A percentile compares a stretch with the other conserved stretches of the same genome.
phyloP scores from a whole-genome alignment of 148 eudicot species.

The Arbutus unedo region DNA sequence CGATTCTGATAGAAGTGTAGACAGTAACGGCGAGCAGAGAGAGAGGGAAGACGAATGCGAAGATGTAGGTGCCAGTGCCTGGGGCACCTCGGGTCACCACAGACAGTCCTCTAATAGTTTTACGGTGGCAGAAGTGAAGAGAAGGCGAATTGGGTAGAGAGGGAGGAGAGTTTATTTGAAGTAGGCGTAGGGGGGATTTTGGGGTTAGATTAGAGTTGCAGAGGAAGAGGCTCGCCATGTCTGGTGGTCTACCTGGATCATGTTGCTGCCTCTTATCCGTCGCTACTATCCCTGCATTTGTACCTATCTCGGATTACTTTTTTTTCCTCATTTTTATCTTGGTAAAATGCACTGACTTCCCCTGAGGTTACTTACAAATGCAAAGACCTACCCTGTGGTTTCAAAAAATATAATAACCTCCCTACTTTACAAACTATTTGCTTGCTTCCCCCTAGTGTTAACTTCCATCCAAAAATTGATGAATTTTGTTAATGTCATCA shows the following conservation, averaged over 20 bases:
- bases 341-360: too few relatives aligned
- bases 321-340: too few relatives aligned
- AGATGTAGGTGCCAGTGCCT: conserved; percentile 42
- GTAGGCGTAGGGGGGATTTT: background rate
- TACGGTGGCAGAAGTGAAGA: conserved; percentile 20
- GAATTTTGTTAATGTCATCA: too few relatives aligned
- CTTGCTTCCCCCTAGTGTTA: too few relatives aligned
- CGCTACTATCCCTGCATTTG: background rate
- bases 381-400: too few relatives aligned
- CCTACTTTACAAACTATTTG: too few relatives aligned
- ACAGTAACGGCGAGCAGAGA: conserved; percentile 70
- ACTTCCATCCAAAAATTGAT: too few relatives aligned
- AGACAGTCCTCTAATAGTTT: conserved; percentile 29
- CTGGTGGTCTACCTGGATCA: conserved; percentile 1
- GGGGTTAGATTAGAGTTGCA: background rate
- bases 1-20: conserved; percentile 52
- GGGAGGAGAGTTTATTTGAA: background rate
- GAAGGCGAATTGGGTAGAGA: background rate
- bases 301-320: background rate
- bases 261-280: background rate
- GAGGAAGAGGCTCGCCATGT: conserved; percentile 15
- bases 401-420: too few relatives aligned
- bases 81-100: conserved; percentile 65
- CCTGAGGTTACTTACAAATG: too few relatives aligned
- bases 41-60: conserved; percentile 70